Base-by-base conservation (phyloP, 371 early-diverging fungal genomes). In the Enteropsectra breve region DNA sequence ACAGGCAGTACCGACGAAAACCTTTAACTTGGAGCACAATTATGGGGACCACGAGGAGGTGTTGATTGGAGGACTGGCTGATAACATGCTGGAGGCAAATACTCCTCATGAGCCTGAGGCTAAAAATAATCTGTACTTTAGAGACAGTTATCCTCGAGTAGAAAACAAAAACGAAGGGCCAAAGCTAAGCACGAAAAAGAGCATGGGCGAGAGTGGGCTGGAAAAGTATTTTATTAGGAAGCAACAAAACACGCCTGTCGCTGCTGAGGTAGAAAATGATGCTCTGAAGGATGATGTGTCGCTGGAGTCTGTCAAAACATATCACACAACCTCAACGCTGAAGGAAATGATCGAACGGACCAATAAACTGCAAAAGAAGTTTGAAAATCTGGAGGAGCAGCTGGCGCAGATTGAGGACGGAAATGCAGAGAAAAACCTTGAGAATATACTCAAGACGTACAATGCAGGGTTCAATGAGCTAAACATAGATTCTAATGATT, bases 301-400 rank as follows among this genome's bases (percentile, higher is more conserved):
- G 48, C 47, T 47, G 1, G 60, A 63, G 45, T 71, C 70, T 8
- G 37, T 69, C 2, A 75, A 74, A 43, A 36, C 74, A 4, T 54
- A 63, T n/a, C 58, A 65, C 33, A 79, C 79, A 1, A 62, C 79
- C 21, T 72, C 76, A 2, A 75, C 77, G 2, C 68, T 76, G 8
- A 69, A 68, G 46, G 73, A 75, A 15, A 79, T 79, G 79, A 65
- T 73, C n/a, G 62, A 47, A 26, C 72, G 63, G 37, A 76, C 79
- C 24, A 73, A 79, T 48, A 63, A 65, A 30, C 55, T 79, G 32
- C 63, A 76, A 47, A 59, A 66, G 34, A 75, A 70, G 43, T 79
- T 79, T 66, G 68, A 70, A 34, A 62, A 74, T 18, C 65, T 79
- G 15, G 77, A 79, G 38, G 63, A 71, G 8, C 65, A 76, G 37